Base-by-base conservation (phyloP, 345 rosid genomes). In the Sonneratia caseolaris region DNA sequence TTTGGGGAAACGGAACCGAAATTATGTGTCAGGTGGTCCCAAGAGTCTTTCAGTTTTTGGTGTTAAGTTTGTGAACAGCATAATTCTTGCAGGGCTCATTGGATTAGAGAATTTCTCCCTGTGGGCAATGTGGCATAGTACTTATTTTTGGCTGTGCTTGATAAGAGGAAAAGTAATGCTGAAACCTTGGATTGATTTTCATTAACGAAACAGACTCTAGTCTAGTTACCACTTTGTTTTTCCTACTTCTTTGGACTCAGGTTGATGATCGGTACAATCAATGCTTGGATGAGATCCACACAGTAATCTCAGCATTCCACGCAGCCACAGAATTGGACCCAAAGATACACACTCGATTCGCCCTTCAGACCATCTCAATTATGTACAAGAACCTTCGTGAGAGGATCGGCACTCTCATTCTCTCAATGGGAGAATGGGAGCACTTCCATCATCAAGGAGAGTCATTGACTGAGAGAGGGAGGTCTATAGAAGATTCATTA, bases 241-340 rank as follows among this genome's bases (percentile, higher is more conserved):
- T n/a, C 13, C 51, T 47, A 10, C 16, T 49, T 47, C 61, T 48
- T 7, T 74, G 12, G 57, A 47, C 69, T 27, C 81, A 91, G 98
- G 98, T 95, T 65, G 99, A 95, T 71, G 93, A 92, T 66, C 83
- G 80, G 70, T 89, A 90, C 78, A 90, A 76, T 77, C 97, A 87
- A 68, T 90, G 99, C 78, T 65, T 87, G 79, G 97, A 90, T 70
- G 99, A 95, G 84, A 81, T 92, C 75, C 99, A 95, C 65, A 95
- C 92, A 8, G 96, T 92, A 68, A 74, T 95, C 75, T 92, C 97
- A 51, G 99, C 99, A 19, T 95, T 95, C 78, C 97, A 95, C 42
- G 96, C 97, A 10, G 97, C 92, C 37, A 92, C 97, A 0, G 97
- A 95, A 77, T 76, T 92, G 80, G 92, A 92, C 57, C 99, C 97